A percentile compares a stretch with the other conserved stretches of the same genome.
phyloP scores from a whole-genome alignment of 495 filamentous ascomycete species.

The Lasiosphaeria ovina region DNA sequence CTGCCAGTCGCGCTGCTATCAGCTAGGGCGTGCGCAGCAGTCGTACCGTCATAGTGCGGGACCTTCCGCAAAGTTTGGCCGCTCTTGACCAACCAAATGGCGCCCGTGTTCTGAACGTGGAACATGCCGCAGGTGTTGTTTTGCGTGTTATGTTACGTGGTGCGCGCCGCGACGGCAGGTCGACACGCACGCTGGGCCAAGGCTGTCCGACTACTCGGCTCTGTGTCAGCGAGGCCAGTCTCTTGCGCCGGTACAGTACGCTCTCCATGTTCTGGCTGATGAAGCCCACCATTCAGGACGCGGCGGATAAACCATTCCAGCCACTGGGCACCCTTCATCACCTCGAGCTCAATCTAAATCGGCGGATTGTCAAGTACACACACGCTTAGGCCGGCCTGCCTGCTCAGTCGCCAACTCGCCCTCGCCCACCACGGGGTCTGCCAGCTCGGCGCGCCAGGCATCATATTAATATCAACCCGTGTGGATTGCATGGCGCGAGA shows the following conservation, averaged over 20 bases:
- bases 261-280: slow-evolving; percentile 4
- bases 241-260: slow-evolving; percentile 6
- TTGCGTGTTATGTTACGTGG: slow-evolving; percentile 5
- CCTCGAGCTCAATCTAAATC: slow-evolving; percentile 14
- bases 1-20: slow-evolving; percentile 14
- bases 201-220: slow-evolving; percentile 13
- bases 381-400: slow-evolving; percentile 18
- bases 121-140: slow-evolving; percentile 16
- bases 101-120: slow-evolving; percentile 18
- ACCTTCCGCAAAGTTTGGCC: slow-evolving; percentile 4
- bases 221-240: slow-evolving; percentile 9
- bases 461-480: slow-evolving; percentile 34
- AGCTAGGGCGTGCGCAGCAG: background rate
- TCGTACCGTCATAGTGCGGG: slow-evolving; percentile 8
- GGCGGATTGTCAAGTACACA: slow-evolving; percentile 16
- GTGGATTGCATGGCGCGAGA: slow-evolving; percentile 23
- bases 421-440: slow-evolving; percentile 10
- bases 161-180: slow-evolving; percentile 7
- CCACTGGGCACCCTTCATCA: slow-evolving; percentile 12
- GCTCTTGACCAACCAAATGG: slow-evolving; percentile 18
- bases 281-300: slow-evolving; percentile 9
- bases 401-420: slow-evolving; percentile 1
- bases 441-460: slow-evolving; percentile 16
- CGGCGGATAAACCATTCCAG: slow-evolving; percentile 18
- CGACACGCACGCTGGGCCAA: slow-evolving; percentile 4